phyloP scores from a whole-genome alignment of 202 grass and related monocot species.

The Setaria viridis region DNA sequence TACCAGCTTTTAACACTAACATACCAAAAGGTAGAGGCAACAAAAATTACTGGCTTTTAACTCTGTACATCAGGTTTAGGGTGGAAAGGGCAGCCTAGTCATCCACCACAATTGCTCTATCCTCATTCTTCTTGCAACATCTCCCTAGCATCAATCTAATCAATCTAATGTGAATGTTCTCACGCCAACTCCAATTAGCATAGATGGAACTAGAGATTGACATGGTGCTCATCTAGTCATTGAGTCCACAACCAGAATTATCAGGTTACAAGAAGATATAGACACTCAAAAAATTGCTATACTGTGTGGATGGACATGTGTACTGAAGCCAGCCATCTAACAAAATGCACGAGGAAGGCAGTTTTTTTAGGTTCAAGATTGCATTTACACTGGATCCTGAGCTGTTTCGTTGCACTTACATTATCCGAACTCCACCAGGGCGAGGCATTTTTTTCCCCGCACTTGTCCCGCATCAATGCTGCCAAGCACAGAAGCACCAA shows the following conservation, averaged over 20 bases:
- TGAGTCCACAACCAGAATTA: constrained; percentile 20
- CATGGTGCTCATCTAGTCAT: constrained; percentile 4
- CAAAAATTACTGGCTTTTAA: constrained; percentile 44
- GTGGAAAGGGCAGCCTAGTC: constrained; percentile 38
- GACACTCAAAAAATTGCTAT: constrained; percentile 13
- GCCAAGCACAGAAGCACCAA: constrained; percentile 41
- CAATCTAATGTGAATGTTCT: not conserved
- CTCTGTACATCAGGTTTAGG: constrained; percentile 7
- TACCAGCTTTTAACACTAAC: constrained; percentile 21
- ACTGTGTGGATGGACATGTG: not conserved
- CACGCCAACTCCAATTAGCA: not conserved
- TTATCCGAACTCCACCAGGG: constrained; percentile 20
- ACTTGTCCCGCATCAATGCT: constrained; percentile 33
- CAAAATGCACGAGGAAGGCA: constrained; percentile 10
- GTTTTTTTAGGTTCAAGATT: constrained; percentile 25
- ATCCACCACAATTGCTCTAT: constrained; percentile 40
- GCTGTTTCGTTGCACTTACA: constrained; percentile 23
- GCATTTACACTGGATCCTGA: constrained; percentile 21
- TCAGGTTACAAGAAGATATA: constrained; percentile 17
- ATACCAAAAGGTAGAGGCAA: constrained; percentile 6
- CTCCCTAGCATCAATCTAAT: not conserved
- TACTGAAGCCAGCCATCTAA: not conserved
- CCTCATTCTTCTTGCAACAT: not conserved
- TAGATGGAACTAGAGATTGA: not conserved
- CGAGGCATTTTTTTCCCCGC: constrained; percentile 32